Conservation (phyloP, 768 basidiomycete genomes). For the Hypholoma sublateritium region DNA sequence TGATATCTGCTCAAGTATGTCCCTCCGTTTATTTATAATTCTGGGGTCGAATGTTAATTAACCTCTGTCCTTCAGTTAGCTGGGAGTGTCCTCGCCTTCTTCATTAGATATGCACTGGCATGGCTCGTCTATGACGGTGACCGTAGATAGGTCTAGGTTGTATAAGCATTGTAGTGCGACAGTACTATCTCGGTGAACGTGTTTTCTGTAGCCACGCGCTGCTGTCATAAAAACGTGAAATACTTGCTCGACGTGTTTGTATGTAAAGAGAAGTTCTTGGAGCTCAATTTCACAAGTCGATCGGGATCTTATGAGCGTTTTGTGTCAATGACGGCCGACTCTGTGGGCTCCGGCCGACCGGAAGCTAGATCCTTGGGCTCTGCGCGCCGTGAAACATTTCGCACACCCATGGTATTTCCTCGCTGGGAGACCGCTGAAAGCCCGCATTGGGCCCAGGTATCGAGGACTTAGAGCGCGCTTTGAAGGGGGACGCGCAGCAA, state of each 20-base stretch:
- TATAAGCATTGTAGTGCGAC: neutral
- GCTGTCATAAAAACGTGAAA: conserved; percentile 4
- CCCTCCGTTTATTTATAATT: conserved; percentile 9
- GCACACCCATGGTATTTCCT: neutral
- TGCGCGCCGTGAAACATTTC: neutral
- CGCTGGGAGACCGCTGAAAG: conserved; percentile 22
- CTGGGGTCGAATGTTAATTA: conserved; percentile 1
- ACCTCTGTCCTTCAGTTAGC: conserved; percentile 42
- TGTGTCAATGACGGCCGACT: neutral
- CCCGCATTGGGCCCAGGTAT: conserved; percentile 16
- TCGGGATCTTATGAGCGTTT: neutral
- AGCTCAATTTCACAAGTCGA: conserved; percentile 1
- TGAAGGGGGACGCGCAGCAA: neutral
- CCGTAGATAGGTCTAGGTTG: conserved; percentile 46
- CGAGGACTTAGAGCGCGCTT: conserved; percentile 21
- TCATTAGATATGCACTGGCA: conserved; percentile 87
- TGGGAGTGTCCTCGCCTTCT: conserved; percentile 82
- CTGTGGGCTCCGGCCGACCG: neutral
- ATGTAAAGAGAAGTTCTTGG: neutral
- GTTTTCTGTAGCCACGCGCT: neutral
- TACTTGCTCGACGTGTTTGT: neutral
- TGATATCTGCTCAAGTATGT: conserved; percentile 76
- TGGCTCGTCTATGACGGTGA: conserved; percentile 91
- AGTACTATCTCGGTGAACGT: neutral
- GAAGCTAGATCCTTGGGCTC: neutral